These are phyloP conservation scores for sunflower (Helianthus annuus) DNA, from an alignment of 129 eudicot species.

Conservation along the genomic window HanXRQr2.0-SUNRISE NC_035437.2:176344154-176344653, in stretches of 20 bases:
- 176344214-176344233: too few species aligned
- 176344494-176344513: background rate
- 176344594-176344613: slow-evolving; percentile 78
- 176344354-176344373: background rate
- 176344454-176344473: too few species aligned
- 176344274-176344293: too few species aligned
- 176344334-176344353: background rate
- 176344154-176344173: too few species aligned
- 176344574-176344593: slow-evolving; percentile 97
- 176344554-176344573: slow-evolving; percentile 87
- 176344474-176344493: slow-evolving; percentile 11
- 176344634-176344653: slow-evolving; percentile 60
- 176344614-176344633: slow-evolving; percentile 44
- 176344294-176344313: too few species aligned
- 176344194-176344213: too few species aligned
- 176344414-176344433: slow-evolving; percentile 14
- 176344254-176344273: too few species aligned
- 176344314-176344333: background rate
- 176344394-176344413: slow-evolving; percentile 14
- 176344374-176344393: slow-evolving; percentile 18
- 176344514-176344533: slow-evolving; percentile 18
- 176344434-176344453: slow-evolving; percentile 13
- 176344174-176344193: too few species aligned
- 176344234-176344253: too few species aligned
- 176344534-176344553: slow-evolving; percentile 79